Base-by-base conservation (phyloP, 164 flowering plant species). In the Chimonanthus salicifolius region DNA sequence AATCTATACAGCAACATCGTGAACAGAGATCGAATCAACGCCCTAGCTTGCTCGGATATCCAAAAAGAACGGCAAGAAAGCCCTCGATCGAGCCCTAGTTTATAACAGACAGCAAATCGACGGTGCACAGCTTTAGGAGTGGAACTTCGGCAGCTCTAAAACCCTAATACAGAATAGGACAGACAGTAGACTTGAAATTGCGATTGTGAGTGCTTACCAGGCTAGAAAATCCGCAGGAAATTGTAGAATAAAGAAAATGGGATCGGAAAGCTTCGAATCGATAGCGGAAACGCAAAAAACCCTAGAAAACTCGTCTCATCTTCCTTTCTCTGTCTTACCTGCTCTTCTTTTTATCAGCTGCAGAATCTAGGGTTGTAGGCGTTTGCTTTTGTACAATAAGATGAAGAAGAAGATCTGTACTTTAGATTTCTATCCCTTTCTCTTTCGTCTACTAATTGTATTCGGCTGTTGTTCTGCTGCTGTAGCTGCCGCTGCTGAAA, bases 11-110 rank as follows among this genome's bases (percentile, higher is more conserved):
- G 33, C 33, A 33, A 33, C 33, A 33, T 33, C 33, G 33, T 33
- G 33, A 54, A 4, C 16, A n/a, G 15, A 21, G 7, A 15, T 50
- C 49, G 48, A 74, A 62, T 66, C 60, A 54, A 11, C 60, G 10
- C 16, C 60, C 16, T n/a, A 54, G 16, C 60, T 54, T 54, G n/a
- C 16, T 13, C 60, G 4, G 4, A 54, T 54, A 54, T 54, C 16
- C 11, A 43, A 71, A 48, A 7, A n/a, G 16, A 20, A 45, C 1
- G 48, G 68, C 65, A 45, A 15, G 50, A 74, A 49, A 73, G 49
- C 44, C 46, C 73, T 49, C 48, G 69, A 64, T 20, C 71, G 46
- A 46, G 49, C 48, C 71, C 71, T 51, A 73, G 58, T 45, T 67
- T 43, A 47, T 45, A 20, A 73, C 65, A 58, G 15, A 21, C 51